These are phyloP conservation scores for Aureobasidium sp. DNA, from an alignment of 2,329 filamentous ascomycete genomes.

Conservation along the genomic window DNA sequence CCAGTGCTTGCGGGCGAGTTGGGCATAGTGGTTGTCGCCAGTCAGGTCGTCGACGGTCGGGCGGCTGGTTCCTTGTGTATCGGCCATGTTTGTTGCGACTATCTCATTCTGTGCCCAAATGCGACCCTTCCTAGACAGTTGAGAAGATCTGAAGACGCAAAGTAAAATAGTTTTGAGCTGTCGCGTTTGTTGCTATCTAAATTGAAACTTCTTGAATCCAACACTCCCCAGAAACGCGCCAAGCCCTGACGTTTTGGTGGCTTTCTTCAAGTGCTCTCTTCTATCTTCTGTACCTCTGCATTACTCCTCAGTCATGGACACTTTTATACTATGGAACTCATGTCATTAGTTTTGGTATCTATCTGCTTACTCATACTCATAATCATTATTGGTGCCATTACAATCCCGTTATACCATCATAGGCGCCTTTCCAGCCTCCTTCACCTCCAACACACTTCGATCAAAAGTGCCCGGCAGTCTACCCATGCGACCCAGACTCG, in stretches of 20 bases:
- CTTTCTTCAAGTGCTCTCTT: not conserved
- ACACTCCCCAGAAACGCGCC: not conserved
- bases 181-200: not conserved
- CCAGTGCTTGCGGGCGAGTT: conserved; percentile 81
- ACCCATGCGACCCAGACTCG: conserved; percentile 25
- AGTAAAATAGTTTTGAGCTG: not conserved
- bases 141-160: not conserved
- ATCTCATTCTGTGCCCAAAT: conserved; percentile 5
- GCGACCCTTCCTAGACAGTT: conserved; percentile 1
- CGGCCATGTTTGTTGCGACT: conserved; percentile 5
- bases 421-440: not conserved
- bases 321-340: too few relatives aligned
- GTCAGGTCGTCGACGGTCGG: conserved; percentile 62
- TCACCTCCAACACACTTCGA: not conserved
- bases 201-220: conserved; percentile 5
- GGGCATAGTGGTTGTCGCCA: conserved; percentile 55
- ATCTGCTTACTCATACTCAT: not conserved
- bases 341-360: not conserved
- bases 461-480: not conserved
- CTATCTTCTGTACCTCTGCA: not conserved
- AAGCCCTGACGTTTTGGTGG: not conserved
- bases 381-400: not conserved
- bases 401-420: not conserved
- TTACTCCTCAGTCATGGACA: not conserved
- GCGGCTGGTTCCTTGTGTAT: conserved; percentile 32